These are phyloP conservation scores for Ascocoryne sarcoides DNA, from an alignment of 2,329 filamentous ascomycete species.

Conservation along the genomic window DNA sequence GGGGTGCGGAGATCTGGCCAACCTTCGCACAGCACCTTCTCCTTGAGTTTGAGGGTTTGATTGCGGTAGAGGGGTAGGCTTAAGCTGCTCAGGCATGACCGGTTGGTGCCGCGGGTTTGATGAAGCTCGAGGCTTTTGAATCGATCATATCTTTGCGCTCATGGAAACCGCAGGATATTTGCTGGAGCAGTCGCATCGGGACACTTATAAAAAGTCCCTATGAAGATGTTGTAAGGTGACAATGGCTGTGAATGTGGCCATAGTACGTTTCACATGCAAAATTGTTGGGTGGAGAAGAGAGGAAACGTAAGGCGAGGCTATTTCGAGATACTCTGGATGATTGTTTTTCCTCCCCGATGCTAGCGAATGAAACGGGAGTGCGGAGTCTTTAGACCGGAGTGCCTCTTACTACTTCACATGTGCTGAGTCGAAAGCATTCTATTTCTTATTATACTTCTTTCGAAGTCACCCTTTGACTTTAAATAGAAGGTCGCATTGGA, in stretches of 20 bases:
- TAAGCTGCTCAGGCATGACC: slow-evolving; percentile 23
- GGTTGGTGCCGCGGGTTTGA: slow-evolving; percentile 8
- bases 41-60: slow-evolving; percentile 17
- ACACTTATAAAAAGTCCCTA: slow-evolving; percentile 4
- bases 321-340: slow-evolving; percentile 1
- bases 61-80: slow-evolving; percentile 12
- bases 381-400: too few species aligned
- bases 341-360: too few species aligned
- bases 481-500: too few species aligned
- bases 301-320: slow-evolving; percentile 7
- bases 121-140: slow-evolving; percentile 11
- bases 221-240: slow-evolving; percentile 3
- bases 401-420: too few species aligned
- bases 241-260: slow-evolving; percentile 3
- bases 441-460: too few species aligned
- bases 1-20: slow-evolving; percentile 54
- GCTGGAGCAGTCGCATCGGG: background rate
- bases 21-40: slow-evolving; percentile 18
- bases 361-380: too few species aligned
- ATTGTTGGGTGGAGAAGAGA: slow-evolving; percentile 9
- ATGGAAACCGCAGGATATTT: background rate
- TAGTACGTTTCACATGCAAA: slow-evolving; percentile 18
- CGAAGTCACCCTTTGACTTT: too few species aligned
- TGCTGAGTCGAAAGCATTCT: too few species aligned
- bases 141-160: slow-evolving; percentile 16